These are phyloP conservation scores for Chlamydomonas incerta DNA, from an alignment of 139 green algal species.

Conservation along the genomic window DNA sequence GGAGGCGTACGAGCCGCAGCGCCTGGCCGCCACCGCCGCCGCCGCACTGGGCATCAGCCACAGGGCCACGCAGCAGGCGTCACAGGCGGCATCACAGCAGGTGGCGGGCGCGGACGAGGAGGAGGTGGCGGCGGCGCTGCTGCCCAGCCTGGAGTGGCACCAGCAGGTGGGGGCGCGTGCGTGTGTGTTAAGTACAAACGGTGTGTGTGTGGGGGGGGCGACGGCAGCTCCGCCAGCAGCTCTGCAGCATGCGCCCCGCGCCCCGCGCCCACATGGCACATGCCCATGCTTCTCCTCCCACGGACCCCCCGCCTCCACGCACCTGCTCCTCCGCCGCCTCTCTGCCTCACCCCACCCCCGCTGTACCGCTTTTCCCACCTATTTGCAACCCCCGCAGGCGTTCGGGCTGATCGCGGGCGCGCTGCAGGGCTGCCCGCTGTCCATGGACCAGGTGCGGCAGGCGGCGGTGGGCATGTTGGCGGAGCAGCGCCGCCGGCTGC, in stretches of 20 bases:
- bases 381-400: too few relatives aligned
- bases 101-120: neutral
- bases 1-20: neutral
- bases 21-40: neutral
- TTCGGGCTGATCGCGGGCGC: neutral
- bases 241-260: too few relatives aligned
- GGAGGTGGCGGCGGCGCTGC: neutral
- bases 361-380: too few relatives aligned
- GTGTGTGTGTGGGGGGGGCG: too few relatives aligned
- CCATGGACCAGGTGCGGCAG: conserved; percentile 8
- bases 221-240: too few relatives aligned
- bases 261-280: too few relatives aligned
- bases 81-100: too few relatives aligned
- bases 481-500: conserved; percentile 3
- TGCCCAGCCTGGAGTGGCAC: conserved; percentile 11
- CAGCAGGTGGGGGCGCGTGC: too few relatives aligned
- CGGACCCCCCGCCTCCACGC: too few relatives aligned
- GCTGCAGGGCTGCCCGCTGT: conserved; percentile 3
- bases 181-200: too few relatives aligned
- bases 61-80: neutral
- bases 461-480: neutral
- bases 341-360: neutral
- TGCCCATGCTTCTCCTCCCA: too few relatives aligned
- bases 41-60: conserved; percentile 18
- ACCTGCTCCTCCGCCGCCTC: neutral